These are phyloP conservation scores for Uromyces viciae-fabae DNA, from an alignment of 1,284 basidiomycete species.

Conservation along the genomic window DNA sequence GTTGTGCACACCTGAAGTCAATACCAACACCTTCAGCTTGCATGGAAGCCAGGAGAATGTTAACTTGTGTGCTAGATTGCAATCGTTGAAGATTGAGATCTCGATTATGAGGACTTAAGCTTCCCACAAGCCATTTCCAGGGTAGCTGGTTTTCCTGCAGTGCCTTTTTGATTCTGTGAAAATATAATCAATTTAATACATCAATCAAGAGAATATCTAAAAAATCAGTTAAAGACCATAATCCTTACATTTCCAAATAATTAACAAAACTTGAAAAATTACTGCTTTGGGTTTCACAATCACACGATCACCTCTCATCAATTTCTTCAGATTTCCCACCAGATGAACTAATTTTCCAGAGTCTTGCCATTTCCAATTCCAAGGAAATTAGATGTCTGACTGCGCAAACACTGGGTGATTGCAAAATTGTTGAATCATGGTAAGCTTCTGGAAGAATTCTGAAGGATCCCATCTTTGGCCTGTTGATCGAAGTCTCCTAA, in stretches of 20 bases:
- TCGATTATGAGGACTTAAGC: background rate
- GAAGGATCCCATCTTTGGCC: background rate
- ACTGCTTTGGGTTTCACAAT: background rate
- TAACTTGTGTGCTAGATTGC: background rate
- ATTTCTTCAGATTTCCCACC: background rate
- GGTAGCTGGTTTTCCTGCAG: background rate
- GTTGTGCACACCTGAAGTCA: slow-evolving; percentile 13
- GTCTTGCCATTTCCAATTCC: background rate
- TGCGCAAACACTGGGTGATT: background rate
- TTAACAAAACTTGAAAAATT: background rate
- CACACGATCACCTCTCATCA: background rate
- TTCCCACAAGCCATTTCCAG: background rate
- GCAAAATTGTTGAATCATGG: background rate
- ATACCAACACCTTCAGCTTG: background rate
- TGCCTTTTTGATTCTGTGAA: background rate
- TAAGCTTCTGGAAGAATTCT: background rate
- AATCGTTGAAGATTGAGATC: background rate
- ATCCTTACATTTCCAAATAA: background rate
- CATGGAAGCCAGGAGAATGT: slow-evolving; percentile 4
- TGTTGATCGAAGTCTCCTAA: background rate
- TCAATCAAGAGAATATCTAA: background rate
- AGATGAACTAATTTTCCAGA: background rate
- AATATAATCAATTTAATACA: background rate
- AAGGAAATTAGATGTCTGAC: background rate
- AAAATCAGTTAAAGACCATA: background rate